These are phyloP conservation scores for Penicillium sp. DNA, from an alignment of 2,329 filamentous ascomycete species.

Conservation along the genomic window DNA sequence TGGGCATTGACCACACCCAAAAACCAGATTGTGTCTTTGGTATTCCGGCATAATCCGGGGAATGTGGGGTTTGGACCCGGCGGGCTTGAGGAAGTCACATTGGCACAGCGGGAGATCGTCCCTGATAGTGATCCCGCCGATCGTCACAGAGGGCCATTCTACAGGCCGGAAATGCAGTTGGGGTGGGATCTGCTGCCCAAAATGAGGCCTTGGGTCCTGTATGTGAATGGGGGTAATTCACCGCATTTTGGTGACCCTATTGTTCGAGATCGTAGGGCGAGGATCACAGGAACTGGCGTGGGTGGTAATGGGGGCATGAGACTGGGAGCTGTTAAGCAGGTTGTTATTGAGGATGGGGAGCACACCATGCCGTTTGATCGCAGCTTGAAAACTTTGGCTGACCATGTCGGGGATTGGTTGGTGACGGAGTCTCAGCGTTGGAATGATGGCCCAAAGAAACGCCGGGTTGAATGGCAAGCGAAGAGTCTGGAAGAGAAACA, in stretches of 20 bases:
- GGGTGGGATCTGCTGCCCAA: background rate
- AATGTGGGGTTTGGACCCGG: background rate
- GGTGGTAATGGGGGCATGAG: slow-evolving; percentile 3
- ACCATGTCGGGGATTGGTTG: background rate
- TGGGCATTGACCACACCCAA: background rate
- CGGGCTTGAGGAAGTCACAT: background rate
- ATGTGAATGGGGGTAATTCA: slow-evolving; percentile 1
- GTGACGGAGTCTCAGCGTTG: background rate
- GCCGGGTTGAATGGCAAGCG: background rate
- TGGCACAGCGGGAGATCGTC: background rate
- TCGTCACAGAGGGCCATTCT: background rate
- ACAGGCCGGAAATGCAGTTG: background rate
- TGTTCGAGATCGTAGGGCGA: background rate
- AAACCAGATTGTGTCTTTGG: background rate
- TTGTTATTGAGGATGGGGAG: background rate
- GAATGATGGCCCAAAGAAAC: background rate
- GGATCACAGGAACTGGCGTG: background rate
- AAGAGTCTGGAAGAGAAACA: background rate
- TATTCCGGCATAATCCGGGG: background rate
- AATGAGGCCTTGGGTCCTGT: background rate
- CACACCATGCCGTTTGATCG: slow-evolving; percentile 1
- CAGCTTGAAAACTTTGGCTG: background rate
- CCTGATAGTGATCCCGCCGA: background rate
- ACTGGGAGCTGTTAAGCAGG: background rate
- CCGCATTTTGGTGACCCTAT: background rate